Base-by-base conservation (phyloP, 2,329 filamentous ascomycete species). In the Hypoxylon sp. region DNA sequence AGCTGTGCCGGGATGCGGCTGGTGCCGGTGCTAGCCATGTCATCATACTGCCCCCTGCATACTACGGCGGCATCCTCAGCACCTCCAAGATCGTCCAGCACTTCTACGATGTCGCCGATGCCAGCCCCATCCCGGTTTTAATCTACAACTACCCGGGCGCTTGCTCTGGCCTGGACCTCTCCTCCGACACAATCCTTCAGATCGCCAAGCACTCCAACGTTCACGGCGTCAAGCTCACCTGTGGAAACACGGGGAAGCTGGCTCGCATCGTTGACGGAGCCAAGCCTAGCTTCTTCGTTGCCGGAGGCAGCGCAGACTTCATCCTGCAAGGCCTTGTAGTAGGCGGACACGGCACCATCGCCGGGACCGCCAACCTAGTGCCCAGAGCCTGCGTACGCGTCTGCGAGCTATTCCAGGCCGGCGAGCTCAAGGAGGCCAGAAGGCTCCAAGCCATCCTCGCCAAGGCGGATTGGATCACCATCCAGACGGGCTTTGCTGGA, bases 221-320 rank as follows among this genome's bases (percentile, higher is more conserved):
- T 60, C 80, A 83, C 21, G 86, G 86, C 29, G 83, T 82, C 65
- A 88, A 88, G 72, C 75, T 88, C 50, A 87, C 85, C 8, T 86
- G 83, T 62, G 85, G 84, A 6, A 87, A 88, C 69, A 87, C 84
- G 35, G 84, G 85, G 31, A 87, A 88, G 69, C 76, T 87, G 38
- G 76, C 75, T 13, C 65, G 65, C 13, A 58, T 68, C 21, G 65
- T 66, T 8, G 66, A 64, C 27, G 66, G 58, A 4, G 62, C 66
- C 6, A 61, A 49, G 20, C 41, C 53, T 17, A 60, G 76, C 18
- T 92, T 92, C 78, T 80, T 89, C 70, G 88, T 88, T 57, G 84
- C 89, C 67, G 89, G 88, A 37, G 89, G 90, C 52, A 88, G 85
- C 45, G 88, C 88, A 48, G 89, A 92, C 75, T 91, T 91, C 73